Base-by-base conservation (phyloP, 73 alveolate genomes). In the Paramecium octaurelia region DNA sequence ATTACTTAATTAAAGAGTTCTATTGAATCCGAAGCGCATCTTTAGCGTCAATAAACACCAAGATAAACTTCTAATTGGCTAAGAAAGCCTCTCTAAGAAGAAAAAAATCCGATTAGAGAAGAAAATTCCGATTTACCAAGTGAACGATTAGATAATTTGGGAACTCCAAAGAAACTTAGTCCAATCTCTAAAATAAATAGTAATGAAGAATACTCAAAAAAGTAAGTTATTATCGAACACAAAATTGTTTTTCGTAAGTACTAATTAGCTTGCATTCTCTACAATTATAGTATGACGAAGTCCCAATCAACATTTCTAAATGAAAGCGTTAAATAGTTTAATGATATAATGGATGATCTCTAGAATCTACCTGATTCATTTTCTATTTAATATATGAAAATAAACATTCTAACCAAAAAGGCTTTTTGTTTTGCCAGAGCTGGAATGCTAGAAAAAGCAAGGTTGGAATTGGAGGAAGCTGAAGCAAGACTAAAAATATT, bases 171-270 rank as follows among this genome's bases (percentile, higher is more conserved):
- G n/a, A 75, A 42, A 75, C 21, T 11, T 34, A 36, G 35, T 75
- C 85, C 69, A 0, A 54, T 54, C 8, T 0, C 27, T 5, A 68
- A 35, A 29, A n/a, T 34, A 2, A 7, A 31, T 8, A 31, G 27
- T 34, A 38, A 42, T 38, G 88, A 80, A 18, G 71, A 14, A 10
- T n/a, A 36, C 35, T 21, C 36, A 0, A 36, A 73, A n/a, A 34
- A 73, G n/a, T 73, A 73, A 73, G 31, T 36, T 18, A 80, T 80
- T 44, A 48, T 80, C 27, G 75, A 44, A 80, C 75, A 80, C 27
- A 80, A 80, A 44, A 80, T 80, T 80, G 50, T 80, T n/a, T 80
- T 80, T 80, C 20, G 91, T 44, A 80, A 80, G 27, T 80, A 80
- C 48, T 23, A 40, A 35, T 80, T 80, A 80, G 91, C 91, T 20